Evolutionary conservation across 768 basidiomycete genomes (phyloP), one percentile per base, ranked within the genome.

Genomic region (Leccinum boreale): DNA sequence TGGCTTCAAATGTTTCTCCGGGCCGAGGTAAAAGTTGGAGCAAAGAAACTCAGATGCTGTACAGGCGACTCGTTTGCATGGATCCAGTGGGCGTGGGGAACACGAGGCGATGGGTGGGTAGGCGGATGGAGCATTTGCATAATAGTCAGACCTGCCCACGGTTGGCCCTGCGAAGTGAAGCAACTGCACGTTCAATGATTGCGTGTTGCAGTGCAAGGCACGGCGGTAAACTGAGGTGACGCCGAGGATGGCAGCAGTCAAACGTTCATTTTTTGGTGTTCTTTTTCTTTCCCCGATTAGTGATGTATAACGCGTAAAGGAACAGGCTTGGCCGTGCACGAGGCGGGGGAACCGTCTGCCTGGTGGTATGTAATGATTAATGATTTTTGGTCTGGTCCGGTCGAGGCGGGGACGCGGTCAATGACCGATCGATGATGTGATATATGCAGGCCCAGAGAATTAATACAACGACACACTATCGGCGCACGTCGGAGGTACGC

Each of bases 41-140:
- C 39, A n/a, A 62, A 57, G 49, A 21, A 21, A 14, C 21, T 45
- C 21, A 19, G 10, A 36, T 44, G 59, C 59, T 57, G 55, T 58
- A 51, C 57, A 42, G 42, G 46, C 56, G 52, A 51, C n/a, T 58
- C 55, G 46, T 50, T 59, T 46, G 19, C n/a, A 8, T 42, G 39
- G n/a, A 33, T 33, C 33, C 5, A 33, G 48, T 52, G 31, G 56
- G 49, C 58, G 58, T 62, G 57, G 49, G 5, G 28, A 56, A 69
- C 65, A 65, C 60, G 70, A 71, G 69, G 70, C 42, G 39, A 33
- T 10, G 12, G 17, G n/a, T 39, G 39, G 39, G 39, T 10, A 39
- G n/a, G n/a, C 39, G 39, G 39, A n/a, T n/a, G 39, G 39, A 42
- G 39, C 8, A n/a, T 42, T 42, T n/a, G 39, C 8, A n/a, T 42